These are phyloP conservation scores for Mitragyna speciosa DNA, from an alignment of 257 asterid genomes.

Conservation along the genomic window DNA sequence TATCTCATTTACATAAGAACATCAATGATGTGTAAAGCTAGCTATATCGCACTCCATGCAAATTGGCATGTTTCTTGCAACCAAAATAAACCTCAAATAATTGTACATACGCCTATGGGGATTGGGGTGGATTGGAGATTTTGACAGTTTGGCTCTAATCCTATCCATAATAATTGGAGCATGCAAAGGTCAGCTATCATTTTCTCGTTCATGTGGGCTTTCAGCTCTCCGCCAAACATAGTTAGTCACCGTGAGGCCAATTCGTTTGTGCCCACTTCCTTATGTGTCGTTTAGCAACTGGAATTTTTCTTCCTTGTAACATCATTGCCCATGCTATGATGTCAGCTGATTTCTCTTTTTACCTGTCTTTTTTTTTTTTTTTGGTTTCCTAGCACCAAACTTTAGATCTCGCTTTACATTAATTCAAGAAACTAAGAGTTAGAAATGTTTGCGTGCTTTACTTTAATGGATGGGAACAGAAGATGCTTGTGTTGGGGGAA, in stretches of 20 bases:
- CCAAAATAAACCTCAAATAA: not conserved
- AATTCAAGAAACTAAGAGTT: too few relatives aligned
- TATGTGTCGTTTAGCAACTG: conserved; percentile 6
- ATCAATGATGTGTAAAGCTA: not conserved
- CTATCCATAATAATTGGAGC: conserved; percentile 32
- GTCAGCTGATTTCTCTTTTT: conserved; percentile 4
- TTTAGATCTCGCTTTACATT: not conserved
- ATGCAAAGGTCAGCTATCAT: conserved; percentile 15
- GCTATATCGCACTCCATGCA: not conserved
- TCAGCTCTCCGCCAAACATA: conserved; percentile 24
- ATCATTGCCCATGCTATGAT: conserved; percentile 5
- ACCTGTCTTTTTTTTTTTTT: not conserved
- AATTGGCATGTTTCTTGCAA: conserved; percentile 5
- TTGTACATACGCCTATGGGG: conserved; percentile 1
- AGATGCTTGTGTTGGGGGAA: conserved; percentile 76
- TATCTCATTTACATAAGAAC: not conserved
- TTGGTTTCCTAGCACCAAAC: not conserved
- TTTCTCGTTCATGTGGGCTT: conserved; percentile 19
- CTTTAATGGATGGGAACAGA: conserved; percentile 31
- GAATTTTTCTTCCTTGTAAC: not conserved
- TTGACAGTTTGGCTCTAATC: conserved; percentile 21
- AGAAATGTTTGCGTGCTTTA: not conserved
- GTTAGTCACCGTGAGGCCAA: conserved; percentile 6
- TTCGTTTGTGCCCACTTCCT: not conserved
- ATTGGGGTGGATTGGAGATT: conserved; percentile 18